phyloP scores from a whole-genome alignment of 1,284 basidiomycete species.

The Boletellus sp. region DNA sequence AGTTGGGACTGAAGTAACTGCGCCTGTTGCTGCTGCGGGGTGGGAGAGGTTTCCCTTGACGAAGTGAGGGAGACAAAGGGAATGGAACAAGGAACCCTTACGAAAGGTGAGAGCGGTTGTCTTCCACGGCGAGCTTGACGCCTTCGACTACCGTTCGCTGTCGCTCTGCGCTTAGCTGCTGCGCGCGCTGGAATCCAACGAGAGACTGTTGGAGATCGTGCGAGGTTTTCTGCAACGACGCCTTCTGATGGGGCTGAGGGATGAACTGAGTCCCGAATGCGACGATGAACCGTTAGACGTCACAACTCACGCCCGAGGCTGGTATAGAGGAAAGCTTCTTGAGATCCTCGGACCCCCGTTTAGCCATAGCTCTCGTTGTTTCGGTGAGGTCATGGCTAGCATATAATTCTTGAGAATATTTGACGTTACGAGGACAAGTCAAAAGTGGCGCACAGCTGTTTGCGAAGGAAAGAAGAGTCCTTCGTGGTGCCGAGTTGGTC shows the following conservation, averaged over 20 bases:
- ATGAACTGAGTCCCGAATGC: background rate
- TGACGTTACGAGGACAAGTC: background rate
- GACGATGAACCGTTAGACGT: background rate
- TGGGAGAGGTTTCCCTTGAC: conserved; percentile 35
- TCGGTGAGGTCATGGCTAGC: conserved; percentile 85
- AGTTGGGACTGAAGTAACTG: conserved; percentile 72
- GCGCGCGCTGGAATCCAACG: conserved; percentile 87
- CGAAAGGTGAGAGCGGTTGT: conserved; percentile 46
- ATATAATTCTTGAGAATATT: conserved; percentile 4
- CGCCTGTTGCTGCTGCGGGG: conserved; percentile 61
- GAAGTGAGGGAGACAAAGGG: conserved; percentile 18
- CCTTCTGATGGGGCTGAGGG: conserved; percentile 70
- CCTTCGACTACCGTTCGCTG: conserved; percentile 83
- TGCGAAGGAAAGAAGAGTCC: conserved; percentile 74
- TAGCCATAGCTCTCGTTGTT: conserved; percentile 90
- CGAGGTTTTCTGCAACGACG: conserved; percentile 83
- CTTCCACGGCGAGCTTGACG: conserved; percentile 73
- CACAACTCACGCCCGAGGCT: conserved; percentile 50
- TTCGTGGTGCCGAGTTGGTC: conserved; percentile 83
- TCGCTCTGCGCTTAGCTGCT: conserved; percentile 84
- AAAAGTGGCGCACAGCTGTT: conserved; percentile 62
- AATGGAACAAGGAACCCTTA: conserved; percentile 8
- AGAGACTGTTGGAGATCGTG: conserved; percentile 90
- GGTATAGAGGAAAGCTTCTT: conserved; percentile 80
- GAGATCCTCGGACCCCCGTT: conserved; percentile 88